Percentiles rank a stretch among this genome's conserved stretches.
Evolutionary conservation across 1,139 yeast genomes (phyloP).

Genomic region (Saccharomyces hybrid): DNA sequence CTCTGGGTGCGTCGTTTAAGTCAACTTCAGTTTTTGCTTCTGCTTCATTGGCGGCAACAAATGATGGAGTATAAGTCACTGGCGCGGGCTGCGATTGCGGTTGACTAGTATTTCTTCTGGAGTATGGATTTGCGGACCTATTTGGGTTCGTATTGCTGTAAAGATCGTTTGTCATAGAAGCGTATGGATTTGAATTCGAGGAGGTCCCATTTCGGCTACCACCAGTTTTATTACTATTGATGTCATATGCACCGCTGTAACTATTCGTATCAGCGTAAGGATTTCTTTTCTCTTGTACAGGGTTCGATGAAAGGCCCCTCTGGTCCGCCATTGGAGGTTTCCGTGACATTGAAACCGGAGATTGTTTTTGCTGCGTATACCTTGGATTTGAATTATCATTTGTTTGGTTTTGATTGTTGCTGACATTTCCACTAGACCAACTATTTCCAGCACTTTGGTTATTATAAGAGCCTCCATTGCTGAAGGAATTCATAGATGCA

Average conservation of each 20-base stretch:
- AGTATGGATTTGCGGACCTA: constrained; percentile 13
- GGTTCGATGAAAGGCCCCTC: not conserved
- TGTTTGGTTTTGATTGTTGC: not conserved
- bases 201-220: not conserved
- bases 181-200: constrained; percentile 12
- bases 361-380: not conserved
- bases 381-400: constrained; percentile 1
- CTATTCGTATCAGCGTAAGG: constrained; percentile 1
- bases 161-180: constrained; percentile 8
- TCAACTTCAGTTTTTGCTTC: constrained; percentile 11
- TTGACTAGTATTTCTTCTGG: constrained; percentile 5
- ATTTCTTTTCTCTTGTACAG: not conserved
- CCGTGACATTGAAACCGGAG: not conserved
- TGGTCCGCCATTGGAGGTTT: not conserved
- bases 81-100: constrained; percentile 1
- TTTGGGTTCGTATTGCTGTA: constrained; percentile 4
- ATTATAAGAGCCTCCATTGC: not conserved
- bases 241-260: constrained; percentile 5
- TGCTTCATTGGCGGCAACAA: constrained; percentile 6
- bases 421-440: not conserved
- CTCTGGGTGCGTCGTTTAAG: constrained; percentile 13
- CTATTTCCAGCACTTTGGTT: not conserved
- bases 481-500: not conserved
- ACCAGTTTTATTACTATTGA: not conserved
- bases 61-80: constrained; percentile 3